These are phyloP conservation scores for Globisporangium ultimum DNA, from an alignment of 352 stramenopile genomes.

Conservation along the genomic window DNA sequence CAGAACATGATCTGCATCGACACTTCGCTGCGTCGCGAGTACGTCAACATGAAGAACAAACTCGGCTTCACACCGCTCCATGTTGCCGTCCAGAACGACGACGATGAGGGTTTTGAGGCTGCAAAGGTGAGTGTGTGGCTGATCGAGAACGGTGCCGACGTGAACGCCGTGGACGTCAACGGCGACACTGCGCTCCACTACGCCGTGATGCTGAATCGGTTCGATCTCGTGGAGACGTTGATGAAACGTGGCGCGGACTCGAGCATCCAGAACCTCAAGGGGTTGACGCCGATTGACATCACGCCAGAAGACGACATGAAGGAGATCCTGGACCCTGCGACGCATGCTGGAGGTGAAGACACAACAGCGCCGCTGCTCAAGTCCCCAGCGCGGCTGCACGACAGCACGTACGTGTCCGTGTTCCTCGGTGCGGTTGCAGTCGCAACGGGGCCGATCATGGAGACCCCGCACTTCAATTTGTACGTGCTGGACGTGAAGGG, in stretches of 20 bases:
- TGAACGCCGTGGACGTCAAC: conserved; percentile 73
- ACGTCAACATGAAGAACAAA: conserved; percentile 89
- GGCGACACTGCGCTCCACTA: conserved; percentile 87
- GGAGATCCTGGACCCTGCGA: conserved; percentile 65
- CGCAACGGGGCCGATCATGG: conserved; percentile 80
- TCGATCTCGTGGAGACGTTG: conserved; percentile 79
- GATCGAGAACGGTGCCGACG: conserved; percentile 81
- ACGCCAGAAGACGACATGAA: conserved; percentile 75
- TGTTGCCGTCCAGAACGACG: conserved; percentile 81
- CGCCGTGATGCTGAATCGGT: conserved; percentile 75
- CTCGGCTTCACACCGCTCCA: conserved; percentile 77
- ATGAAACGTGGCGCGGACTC: conserved; percentile 84
- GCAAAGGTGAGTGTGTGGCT: conserved; percentile 86
- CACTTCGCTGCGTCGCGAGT: conserved; percentile 67
- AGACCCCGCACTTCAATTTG: conserved; percentile 86
- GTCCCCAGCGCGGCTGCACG: conserved; percentile 46
- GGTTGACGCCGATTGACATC: conserved; percentile 62
- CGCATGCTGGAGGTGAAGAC: conserved; percentile 32
- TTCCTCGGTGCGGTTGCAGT: conserved; percentile 80
- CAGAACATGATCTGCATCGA: conserved; percentile 92
- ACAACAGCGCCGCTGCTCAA: conserved; percentile 40
- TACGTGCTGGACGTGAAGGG: conserved; percentile 81
- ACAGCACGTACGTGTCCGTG: conserved; percentile 87
- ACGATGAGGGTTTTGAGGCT: conserved; percentile 87
- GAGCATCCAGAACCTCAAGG: conserved; percentile 70